phyloP scores from a whole-genome alignment of 2,329 filamentous ascomycete genomes.

The Penicillium crustosum region DNA sequence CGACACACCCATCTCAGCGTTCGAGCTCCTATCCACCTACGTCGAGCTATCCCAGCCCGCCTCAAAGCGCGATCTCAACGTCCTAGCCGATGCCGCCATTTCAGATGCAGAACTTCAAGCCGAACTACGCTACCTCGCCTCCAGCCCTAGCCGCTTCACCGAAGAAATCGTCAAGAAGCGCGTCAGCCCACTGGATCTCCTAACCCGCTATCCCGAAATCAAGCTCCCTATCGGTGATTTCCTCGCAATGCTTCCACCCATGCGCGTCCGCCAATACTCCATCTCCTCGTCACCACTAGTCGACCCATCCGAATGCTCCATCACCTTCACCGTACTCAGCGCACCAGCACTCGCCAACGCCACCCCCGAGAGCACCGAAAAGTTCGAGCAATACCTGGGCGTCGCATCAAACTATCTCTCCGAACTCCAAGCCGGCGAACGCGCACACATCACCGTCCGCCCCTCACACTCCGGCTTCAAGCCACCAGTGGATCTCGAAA shows the following conservation, averaged over 20 bases:
- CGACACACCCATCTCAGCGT: slow-evolving; percentile 58
- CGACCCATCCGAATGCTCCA: slow-evolving; percentile 57
- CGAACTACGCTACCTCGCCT: slow-evolving; percentile 31
- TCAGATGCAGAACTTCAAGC: slow-evolving; percentile 51
- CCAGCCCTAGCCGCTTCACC: slow-evolving; percentile 43
- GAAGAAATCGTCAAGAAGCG: slow-evolving; percentile 56
- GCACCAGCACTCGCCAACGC: slow-evolving; percentile 48
- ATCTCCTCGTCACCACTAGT: slow-evolving; percentile 72
- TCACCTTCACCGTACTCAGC: slow-evolving; percentile 69
- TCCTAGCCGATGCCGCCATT: slow-evolving; percentile 48
- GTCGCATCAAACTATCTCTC: slow-evolving; percentile 64
- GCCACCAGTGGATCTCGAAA: slow-evolving; percentile 34
- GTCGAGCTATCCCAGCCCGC: slow-evolving; percentile 72
- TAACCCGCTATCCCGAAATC: slow-evolving; percentile 63
- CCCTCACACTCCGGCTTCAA: slow-evolving; percentile 40
- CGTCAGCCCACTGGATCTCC: slow-evolving; percentile 60
- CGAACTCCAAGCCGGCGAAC: slow-evolving; percentile 36
- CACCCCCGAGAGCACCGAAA: slow-evolving; percentile 43
- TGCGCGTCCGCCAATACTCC: slow-evolving; percentile 77
- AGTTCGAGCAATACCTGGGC: slow-evolving; percentile 52
- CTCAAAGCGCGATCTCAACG: slow-evolving; percentile 61
- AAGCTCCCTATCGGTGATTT: slow-evolving; percentile 65
- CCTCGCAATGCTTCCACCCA: slow-evolving; percentile 70
- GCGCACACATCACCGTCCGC: slow-evolving; percentile 36
- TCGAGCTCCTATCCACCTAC: slow-evolving; percentile 66